These are phyloP conservation scores for Kodamaea lidongshanica DNA, from an alignment of 805 yeast genomes.

Conservation along the genomic window DNA sequence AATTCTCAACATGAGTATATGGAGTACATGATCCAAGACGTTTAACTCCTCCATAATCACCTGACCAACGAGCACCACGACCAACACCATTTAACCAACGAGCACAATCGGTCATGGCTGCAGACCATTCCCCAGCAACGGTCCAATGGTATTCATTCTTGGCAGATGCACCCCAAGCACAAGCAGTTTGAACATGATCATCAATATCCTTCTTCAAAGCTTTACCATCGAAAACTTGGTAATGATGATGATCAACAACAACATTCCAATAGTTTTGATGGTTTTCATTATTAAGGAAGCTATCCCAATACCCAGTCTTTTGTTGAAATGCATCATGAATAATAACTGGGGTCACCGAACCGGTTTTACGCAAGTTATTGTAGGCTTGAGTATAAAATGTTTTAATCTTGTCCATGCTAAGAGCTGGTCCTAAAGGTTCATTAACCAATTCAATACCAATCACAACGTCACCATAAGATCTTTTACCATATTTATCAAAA, in stretches of 20 bases:
- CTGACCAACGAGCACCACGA: constrained; percentile 76
- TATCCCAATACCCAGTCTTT: constrained; percentile 54
- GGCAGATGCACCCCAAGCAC: constrained; percentile 24
- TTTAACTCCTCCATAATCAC: constrained; percentile 39
- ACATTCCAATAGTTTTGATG: constrained; percentile 50
- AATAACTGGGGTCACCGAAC: constrained; percentile 46
- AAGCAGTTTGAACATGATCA: constrained; percentile 46
- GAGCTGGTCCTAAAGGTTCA: constrained; percentile 77
- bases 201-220: constrained; percentile 56
- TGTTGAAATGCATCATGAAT: constrained; percentile 80
- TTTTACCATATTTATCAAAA: constrained; percentile 56
- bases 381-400: constrained; percentile 61
- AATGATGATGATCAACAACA: constrained; percentile 83
- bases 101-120: constrained; percentile 88
- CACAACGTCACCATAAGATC: constrained; percentile 61
- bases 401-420: constrained; percentile 54
- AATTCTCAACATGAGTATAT: constrained; percentile 30
- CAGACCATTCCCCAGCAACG: constrained; percentile 68
- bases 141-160: constrained; percentile 62
- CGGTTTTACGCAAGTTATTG: constrained; percentile 50
- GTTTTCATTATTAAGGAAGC: constrained; percentile 33
- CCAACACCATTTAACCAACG: constrained; percentile 85
- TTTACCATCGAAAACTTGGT: constrained; percentile 70
- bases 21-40: constrained; percentile 57
- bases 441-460: constrained; percentile 80